Base-by-base conservation (phyloP, 2,329 filamentous ascomycete species). In the Aspergillus neotritici region DNA sequence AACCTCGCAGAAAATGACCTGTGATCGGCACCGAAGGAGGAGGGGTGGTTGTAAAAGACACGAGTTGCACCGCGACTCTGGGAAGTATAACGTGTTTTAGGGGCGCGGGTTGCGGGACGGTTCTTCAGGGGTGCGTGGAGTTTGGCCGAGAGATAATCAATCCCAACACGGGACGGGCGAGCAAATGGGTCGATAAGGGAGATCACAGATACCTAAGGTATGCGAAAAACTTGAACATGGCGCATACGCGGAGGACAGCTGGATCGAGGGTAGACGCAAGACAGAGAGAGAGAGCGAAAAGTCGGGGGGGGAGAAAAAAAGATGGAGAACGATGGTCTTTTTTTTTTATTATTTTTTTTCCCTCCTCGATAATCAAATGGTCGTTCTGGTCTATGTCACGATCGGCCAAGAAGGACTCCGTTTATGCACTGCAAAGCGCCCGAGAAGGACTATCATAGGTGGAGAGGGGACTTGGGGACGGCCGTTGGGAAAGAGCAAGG, bases 141-240 rank as follows among this genome's bases (percentile, higher is more conserved):
- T 10, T 41, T 46, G 41, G 41, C 44, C 37, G 37, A 31, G 44
- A 42, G 35, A 39, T 31, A 28, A 34, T 38, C 40, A 46, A 34
- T 40, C n/a, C 36, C 25, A 47, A 48, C 36, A 43, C 29, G 16
- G 34, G 34, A 35, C n/a, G 41, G 17, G 37, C n/a, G 35, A 36
- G 33, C 33, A 44, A 40, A 47, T 38, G 13, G 43, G 37, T 48
- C 31, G 35, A 40, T 12, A 34, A 41, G 37, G 14, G 37, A 40
- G 41, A 61, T 64, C 56, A 64, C 52, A 60, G 54, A 51, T 48
- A 58, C 49, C 57, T 53, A 56, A 49, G 53, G 52, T 52, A 56
- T 55, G 51, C 55, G 51, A 49, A 44, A 46, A 47, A 47, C 47
- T 53, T 54, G 54, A 56, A 57, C 63, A 65, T 65, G 63, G 61